Base-by-base conservation (phyloP, 2,329 filamentous ascomycete genomes). In the Hortaea werneckii region DNA sequence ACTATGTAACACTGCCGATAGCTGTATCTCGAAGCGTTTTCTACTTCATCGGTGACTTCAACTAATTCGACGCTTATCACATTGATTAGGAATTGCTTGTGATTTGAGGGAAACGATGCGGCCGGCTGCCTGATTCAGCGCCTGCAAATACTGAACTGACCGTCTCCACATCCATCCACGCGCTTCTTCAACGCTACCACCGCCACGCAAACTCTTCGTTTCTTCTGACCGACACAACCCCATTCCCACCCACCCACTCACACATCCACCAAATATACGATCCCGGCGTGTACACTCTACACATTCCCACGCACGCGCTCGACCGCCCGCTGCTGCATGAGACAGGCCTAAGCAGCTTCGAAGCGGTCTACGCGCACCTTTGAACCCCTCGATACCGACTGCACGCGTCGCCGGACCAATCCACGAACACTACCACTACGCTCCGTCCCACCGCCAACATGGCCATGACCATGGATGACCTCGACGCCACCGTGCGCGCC, bases 401-500 rank as follows among this genome's bases (percentile, higher is more conserved):
- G 47, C 47, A 48, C 47, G 50, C 50, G 49, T 50, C 50, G 51
- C 49, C 41, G 49, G 48, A n/a, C 32, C 32, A 9, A 9, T 49
- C 48, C 43, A 43, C 41, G 34, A 34, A 11, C 48, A 32, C 45
- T 42, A 40, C 28, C 47, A 13, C 32, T 34, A 48, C 47, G 35
- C 42, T 35, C 44, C 41, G 32, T 9, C 26, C 42, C 8, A 48
- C 51, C 49, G 48, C 52, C 64, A 65, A 53, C 54, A 82, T 82
- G 78, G 78, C 78, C 60, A 70, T 79, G 66, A 78, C 85, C 62
- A 90, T 98, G 70, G 81, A 85, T 69, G 92, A 98, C 80, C 82
- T 98, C 75, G 92, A 98, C 79, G 83, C 77, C 69, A 92, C 88
- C 57, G 90, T 96, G 77, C 89, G 86, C 67, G 82, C 87, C 74